These are phyloP conservation scores for Diaporthe sp. DNA, from an alignment of 2,329 filamentous ascomycete species.

Conservation along the genomic window DNA sequence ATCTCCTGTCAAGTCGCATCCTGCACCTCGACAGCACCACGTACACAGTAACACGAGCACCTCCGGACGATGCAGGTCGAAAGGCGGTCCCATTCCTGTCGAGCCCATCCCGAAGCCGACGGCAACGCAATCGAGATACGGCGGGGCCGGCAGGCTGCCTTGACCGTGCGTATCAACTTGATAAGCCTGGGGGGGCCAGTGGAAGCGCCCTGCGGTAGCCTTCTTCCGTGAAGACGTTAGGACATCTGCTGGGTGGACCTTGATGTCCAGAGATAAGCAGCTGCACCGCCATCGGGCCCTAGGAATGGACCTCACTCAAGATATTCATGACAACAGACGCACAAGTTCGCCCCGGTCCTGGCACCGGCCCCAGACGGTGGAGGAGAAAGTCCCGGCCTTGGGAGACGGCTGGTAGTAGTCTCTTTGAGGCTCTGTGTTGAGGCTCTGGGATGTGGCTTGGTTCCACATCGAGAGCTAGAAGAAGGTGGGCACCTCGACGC, in stretches of 20 bases:
- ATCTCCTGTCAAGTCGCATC: background rate
- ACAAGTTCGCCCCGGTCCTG: background rate
- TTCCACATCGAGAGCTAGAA: constrained; percentile 4
- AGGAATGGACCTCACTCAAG: background rate
- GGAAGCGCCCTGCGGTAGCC: background rate
- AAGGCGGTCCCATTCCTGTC: background rate
- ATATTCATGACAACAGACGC: background rate
- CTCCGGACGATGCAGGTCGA: background rate
- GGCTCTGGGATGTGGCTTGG: constrained; percentile 13
- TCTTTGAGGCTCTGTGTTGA: constrained; percentile 22
- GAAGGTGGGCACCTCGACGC: constrained; percentile 1
- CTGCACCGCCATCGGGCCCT: background rate
- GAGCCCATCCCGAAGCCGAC: constrained; percentile 17
- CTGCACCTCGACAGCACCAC: background rate
- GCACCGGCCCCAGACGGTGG: background rate
- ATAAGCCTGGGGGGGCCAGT: constrained; percentile 4
- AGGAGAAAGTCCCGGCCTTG: background rate
- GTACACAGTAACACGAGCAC: background rate
- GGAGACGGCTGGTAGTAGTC: background rate
- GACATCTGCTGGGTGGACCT: background rate
- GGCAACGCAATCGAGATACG: constrained; percentile 11
- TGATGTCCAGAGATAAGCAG: constrained; percentile 24
- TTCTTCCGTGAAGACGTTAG: constrained; percentile 8
- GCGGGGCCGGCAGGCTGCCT: constrained; percentile 12
- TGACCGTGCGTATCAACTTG: constrained; percentile 6